Percentiles rank a stretch among this genome's conserved stretches.
Evolutionary conservation across 2,329 filamentous ascomycete genomes (phyloP).

Genomic region (Exophiala mesophila): DNA sequence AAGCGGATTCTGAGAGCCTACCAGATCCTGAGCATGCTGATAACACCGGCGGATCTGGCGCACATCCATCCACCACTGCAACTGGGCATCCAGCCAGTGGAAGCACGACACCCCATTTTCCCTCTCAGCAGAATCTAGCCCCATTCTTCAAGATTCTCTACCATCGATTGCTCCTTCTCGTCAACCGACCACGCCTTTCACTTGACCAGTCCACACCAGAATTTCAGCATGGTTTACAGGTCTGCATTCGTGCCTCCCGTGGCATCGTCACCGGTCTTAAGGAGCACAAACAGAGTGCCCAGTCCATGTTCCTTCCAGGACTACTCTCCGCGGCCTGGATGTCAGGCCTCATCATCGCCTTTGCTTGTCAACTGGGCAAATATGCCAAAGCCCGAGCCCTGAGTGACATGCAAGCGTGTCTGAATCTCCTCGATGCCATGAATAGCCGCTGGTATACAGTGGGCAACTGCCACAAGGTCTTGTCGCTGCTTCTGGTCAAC

Average conservation of each 20-base stretch:
- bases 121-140: constrained; percentile 19
- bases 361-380: constrained; percentile 38
- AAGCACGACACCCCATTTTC: constrained; percentile 1
- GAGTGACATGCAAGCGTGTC: constrained; percentile 35
- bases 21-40: constrained; percentile 4
- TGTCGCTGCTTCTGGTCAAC: constrained; percentile 32
- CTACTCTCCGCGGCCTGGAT: constrained; percentile 40
- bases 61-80: constrained; percentile 2
- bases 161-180: constrained; percentile 38
- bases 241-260: constrained; percentile 38
- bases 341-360: constrained; percentile 38
- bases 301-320: constrained; percentile 38
- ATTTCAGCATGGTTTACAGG: constrained; percentile 38
- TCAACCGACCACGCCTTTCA: constrained; percentile 38
- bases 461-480: constrained; percentile 35
- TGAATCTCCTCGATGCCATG: constrained; percentile 33
- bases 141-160: constrained; percentile 41
- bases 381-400: constrained; percentile 33
- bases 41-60: background rate
- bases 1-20: constrained; percentile 3
- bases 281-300: constrained; percentile 30
- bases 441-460: constrained; percentile 38
- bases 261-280: constrained; percentile 35
- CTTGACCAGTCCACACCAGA: constrained; percentile 35
- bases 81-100: constrained; percentile 1